Evolutionary conservation across 2,329 filamentous ascomycete species (phyloP).

Genomic region (Scolecobasidium constrictum): DNA sequence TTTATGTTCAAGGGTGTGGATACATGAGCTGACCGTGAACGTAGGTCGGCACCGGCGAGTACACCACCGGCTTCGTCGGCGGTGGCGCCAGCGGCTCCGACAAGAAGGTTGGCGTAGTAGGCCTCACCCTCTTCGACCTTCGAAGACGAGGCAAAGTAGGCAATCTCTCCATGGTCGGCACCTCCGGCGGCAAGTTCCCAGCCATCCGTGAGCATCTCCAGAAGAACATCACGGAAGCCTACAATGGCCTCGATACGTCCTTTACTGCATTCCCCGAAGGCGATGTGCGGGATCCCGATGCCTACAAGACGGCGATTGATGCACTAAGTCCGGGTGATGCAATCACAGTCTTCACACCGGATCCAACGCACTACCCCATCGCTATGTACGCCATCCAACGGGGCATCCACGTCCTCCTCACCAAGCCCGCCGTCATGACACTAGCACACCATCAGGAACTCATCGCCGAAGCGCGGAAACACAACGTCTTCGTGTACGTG

Average conservation of each 20-base stretch:
- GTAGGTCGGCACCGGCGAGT: conserved; percentile 80
- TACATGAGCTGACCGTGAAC: no score
- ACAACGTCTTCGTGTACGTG: conserved; percentile 80
- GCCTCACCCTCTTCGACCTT: conserved; percentile 79
- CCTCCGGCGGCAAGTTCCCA: conserved; percentile 80
- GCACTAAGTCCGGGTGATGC: conserved; percentile 70
- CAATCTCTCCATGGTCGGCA: conserved; percentile 79
- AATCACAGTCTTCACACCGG: conserved; percentile 92
- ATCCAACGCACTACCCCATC: conserved; percentile 86
- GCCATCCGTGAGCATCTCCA: conserved; percentile 72
- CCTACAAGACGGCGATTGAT: conserved; percentile 85
- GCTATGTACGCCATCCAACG: conserved; percentile 85
- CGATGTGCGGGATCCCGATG: conserved; percentile 59
- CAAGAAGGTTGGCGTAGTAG: conserved; percentile 94
- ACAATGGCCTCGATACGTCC: conserved; percentile 79
- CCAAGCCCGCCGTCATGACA: conserved; percentile 83
- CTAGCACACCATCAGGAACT: conserved; percentile 71
- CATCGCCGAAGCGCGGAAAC: conserved; percentile 57
- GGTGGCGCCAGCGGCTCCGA: conserved; percentile 75
- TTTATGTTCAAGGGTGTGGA: conserved; percentile 10
- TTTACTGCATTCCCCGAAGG: conserved; percentile 76
- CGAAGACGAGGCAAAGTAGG: conserved; percentile 80
- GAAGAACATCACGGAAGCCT: conserved; percentile 77
- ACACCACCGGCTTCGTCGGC: conserved; percentile 90
- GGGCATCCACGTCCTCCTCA: conserved; percentile 82